These are phyloP conservation scores for Colletotrichum eremochloae DNA, from an alignment of 2,329 filamentous ascomycete genomes.

Conservation along the genomic window DNA sequence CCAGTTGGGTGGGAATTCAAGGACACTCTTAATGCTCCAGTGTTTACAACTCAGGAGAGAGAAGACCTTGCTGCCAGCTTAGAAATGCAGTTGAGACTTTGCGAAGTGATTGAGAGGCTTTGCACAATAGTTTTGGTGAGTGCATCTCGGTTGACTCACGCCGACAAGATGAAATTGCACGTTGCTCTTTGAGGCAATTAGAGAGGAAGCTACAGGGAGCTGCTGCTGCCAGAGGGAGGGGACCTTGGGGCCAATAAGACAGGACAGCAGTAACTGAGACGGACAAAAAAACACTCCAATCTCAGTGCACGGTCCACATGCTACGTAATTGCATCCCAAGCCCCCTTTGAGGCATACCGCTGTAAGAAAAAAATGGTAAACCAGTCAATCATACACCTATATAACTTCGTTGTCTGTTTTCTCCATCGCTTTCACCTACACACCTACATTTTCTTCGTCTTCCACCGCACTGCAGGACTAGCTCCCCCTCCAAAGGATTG, in stretches of 20 bases:
- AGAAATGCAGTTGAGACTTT: conserved; percentile 17
- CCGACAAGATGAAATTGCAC: conserved; percentile 21
- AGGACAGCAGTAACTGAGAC: conserved; percentile 2
- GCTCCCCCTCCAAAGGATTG: neutral
- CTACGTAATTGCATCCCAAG: conserved; percentile 7
- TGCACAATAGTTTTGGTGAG: conserved; percentile 3
- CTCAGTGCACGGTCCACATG: conserved; percentile 4
- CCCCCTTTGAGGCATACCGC: conserved; percentile 14
- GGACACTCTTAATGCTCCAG: conserved; percentile 2
- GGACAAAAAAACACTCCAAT: neutral
- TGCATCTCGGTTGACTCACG: conserved; percentile 38
- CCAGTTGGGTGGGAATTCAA: neutral
- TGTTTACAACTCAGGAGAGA: neutral
- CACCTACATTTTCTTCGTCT: conserved; percentile 23
- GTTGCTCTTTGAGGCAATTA: conserved; percentile 34
- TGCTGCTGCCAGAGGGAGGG: neutral
- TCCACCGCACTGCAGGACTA: conserved; percentile 14
- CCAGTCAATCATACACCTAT: neutral
- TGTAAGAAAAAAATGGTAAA: conserved; percentile 13
- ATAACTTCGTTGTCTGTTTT: neutral
- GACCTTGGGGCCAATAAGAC: conserved; percentile 6
- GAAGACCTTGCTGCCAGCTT: neutral
- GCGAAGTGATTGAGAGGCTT: conserved; percentile 13
- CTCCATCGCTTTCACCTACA: conserved; percentile 12
- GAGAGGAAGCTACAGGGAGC: conserved; percentile 16